Percentiles rank a stretch among this genome's conserved stretches.
Evolutionary conservation across 1,284 basidiomycete genomes (phyloP).

Genomic region (Gymnopus androsaceus): DNA sequence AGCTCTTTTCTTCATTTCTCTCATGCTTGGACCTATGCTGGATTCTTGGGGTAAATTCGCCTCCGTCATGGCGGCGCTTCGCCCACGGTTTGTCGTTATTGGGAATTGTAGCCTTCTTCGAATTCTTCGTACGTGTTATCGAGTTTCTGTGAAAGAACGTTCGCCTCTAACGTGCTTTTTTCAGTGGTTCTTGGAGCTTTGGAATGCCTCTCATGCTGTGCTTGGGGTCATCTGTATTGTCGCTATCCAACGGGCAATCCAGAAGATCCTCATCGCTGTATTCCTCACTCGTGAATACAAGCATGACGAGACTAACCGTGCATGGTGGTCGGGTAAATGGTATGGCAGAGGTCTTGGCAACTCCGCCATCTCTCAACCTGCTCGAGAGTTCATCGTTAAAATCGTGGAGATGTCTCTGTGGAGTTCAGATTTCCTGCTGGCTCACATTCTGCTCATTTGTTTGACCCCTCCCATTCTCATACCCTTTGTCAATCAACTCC

Average conservation of each 20-base stretch:
- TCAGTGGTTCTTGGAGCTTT: conserved; percentile 95
- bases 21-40: conserved; percentile 92
- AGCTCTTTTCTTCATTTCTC: conserved; percentile 85
- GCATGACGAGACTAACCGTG: conserved; percentile 94
- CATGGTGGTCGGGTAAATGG: conserved; percentile 99
- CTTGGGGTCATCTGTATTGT: conserved; percentile 86
- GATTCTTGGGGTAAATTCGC: conserved; percentile 86
- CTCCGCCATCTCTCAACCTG: conserved; percentile 90
- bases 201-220: conserved; percentile 94
- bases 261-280: conserved; percentile 91
- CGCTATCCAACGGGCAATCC: conserved; percentile 86
- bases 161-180: conserved; percentile 21
- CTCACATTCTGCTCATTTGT: conserved; percentile 82
- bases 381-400: conserved; percentile 95
- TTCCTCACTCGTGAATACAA: conserved; percentile 95
- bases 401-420: conserved; percentile 95
- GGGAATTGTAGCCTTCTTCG: conserved; percentile 88
- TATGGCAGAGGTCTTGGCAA: conserved; percentile 88
- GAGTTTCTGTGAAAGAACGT: conserved; percentile 4
- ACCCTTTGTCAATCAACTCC: conserved; percentile 84
- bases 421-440: conserved; percentile 87
- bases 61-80: conserved; percentile 85
- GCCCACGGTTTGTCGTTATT: conserved; percentile 82
- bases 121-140: conserved; percentile 79
- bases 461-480: conserved; percentile 84